Base-by-base conservation (phyloP, 2,329 filamentous ascomycete genomes). In the Colletotrichum endophyticum region DNA sequence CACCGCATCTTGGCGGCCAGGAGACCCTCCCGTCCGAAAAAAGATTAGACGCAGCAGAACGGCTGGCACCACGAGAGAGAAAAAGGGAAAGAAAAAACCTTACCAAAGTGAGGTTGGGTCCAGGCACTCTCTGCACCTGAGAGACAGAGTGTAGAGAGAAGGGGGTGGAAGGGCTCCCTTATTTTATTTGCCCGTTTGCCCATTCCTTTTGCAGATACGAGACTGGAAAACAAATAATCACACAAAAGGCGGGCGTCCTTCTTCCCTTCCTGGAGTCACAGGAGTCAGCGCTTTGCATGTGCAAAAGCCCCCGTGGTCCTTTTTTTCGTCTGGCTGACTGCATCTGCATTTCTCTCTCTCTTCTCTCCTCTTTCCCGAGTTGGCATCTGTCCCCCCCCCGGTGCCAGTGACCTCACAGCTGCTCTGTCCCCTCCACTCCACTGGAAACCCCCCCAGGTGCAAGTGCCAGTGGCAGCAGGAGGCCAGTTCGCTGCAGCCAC, bases 191-290 rank as follows among this genome's bases (percentile, higher is more conserved):
- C 30, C 70, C 28, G 56, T 39, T 68, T 44, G 39, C 49, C 70
- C 53, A 57, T 71, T 72, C 53, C 61, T 36, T 75, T 67, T 62
- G 63, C 56, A 73, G 70, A 73, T 68, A 56, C 63, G 73, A 56
- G 69, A 73, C 34, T 16, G 30, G 12, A 34, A 67, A 62, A 61
- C 70, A 73, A 68, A 68, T 63, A 63, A 66, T 75, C 56, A 72
- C 63, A 73, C 70, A 67, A 72, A 75, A 68, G 62, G 69, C 57
- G 57, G 44, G 57, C 53, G 69, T 53, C 5, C 36, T 57, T 67
- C 56, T 61, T 32, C 34, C 56, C 44, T 49, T 56, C 59, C 44
- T 7, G n/a, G n/a, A 22, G n/a, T 53, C 44, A 22, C n/a, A 27
- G 49, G 27, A 59, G 28, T 56, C 36, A 53, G 13, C 36, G 12